phyloP scores from a whole-genome alignment of 2,329 filamentous ascomycete species.

The Dryadomyces quercus-mongolicae region DNA sequence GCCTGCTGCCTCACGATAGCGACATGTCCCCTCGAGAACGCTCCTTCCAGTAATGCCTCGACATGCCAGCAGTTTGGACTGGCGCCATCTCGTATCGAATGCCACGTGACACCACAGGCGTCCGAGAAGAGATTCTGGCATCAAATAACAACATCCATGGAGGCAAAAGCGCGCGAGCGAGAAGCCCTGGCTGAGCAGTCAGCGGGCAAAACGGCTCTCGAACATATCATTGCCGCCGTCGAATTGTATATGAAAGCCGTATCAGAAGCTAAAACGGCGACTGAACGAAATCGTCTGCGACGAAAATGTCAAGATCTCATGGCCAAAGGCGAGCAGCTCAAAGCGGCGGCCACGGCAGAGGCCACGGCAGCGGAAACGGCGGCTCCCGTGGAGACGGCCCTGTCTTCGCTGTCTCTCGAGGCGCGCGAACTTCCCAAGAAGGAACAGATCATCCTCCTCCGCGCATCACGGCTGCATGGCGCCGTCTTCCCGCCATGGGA shows the following conservation, averaged over 20 bases:
- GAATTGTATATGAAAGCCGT: conserved; percentile 75
- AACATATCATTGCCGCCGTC: conserved; percentile 62
- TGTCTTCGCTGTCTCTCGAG: conserved; percentile 3
- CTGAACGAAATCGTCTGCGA: conserved; percentile 55
- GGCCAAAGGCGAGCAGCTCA: conserved; percentile 63
- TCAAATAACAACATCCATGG: not conserved
- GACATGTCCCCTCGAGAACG: not conserved
- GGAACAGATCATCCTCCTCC: conserved; percentile 66
- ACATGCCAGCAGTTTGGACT: not conserved
- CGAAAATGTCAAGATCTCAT: conserved; percentile 60
- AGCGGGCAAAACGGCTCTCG: conserved; percentile 46
- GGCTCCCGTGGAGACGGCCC: not conserved
- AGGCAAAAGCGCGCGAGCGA: not conserved
- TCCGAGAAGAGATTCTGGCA: not conserved
- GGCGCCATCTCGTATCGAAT: not conserved
- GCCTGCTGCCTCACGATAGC: not conserved
- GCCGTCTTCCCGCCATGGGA: conserved; percentile 80
- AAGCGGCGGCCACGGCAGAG: conserved; percentile 22
- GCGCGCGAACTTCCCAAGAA: conserved; percentile 48
- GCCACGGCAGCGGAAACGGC: too few relatives aligned
- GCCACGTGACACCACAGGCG: not conserved
- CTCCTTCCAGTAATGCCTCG: not conserved
- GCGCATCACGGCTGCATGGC: conserved; percentile 69
- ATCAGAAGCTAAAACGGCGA: conserved; percentile 42
- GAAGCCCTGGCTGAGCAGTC: conserved; percentile 10